Evolutionary conservation across 495 filamentous ascomycete species (phyloP).

Genomic region (Tuber microsphaerosporum): DNA sequence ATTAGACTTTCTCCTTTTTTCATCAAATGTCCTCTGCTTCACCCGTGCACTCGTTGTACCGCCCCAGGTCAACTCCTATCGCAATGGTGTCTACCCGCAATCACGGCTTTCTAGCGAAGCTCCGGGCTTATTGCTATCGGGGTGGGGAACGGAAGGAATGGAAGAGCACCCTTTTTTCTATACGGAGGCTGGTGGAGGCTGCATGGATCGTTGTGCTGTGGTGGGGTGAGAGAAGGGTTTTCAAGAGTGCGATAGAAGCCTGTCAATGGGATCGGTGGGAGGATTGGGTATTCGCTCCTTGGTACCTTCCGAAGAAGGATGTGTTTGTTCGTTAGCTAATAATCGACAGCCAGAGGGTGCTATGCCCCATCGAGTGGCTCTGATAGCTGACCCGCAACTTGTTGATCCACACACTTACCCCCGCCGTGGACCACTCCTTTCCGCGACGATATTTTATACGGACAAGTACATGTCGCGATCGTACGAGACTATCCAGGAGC

Average conservation of each 20-base stretch:
- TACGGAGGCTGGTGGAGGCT: slow-evolving; percentile 59
- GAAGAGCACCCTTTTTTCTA: slow-evolving; percentile 9
- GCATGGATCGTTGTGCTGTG: slow-evolving; percentile 73
- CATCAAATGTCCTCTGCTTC: not conserved
- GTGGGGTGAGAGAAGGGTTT: slow-evolving; percentile 80
- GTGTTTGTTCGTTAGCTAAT: slow-evolving; percentile 8
- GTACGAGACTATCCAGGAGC: slow-evolving; percentile 62
- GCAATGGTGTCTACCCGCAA: not conserved
- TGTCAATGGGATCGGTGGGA: slow-evolving; percentile 88
- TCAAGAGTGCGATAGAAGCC: slow-evolving; percentile 56
- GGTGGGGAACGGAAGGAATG: not conserved
- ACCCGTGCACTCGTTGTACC: not conserved
- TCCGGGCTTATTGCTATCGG: not conserved
- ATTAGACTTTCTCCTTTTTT: not conserved
- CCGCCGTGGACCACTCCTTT: slow-evolving; percentile 82
- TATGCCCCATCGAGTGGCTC: slow-evolving; percentile 73
- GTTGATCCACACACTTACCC: slow-evolving; percentile 96
- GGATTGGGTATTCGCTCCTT: slow-evolving; percentile 60
- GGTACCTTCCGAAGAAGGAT: not conserved
- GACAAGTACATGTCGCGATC: slow-evolving; percentile 81
- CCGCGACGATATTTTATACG: slow-evolving; percentile 69
- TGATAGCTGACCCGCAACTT: slow-evolving; percentile 94
- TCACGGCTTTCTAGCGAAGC: not conserved
- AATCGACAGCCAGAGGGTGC: slow-evolving; percentile 60
- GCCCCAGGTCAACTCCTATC: not conserved